These are phyloP conservation scores for Lactarius pseudohatsudake DNA, from an alignment of 768 basidiomycete genomes.

Conservation along the genomic window DNA sequence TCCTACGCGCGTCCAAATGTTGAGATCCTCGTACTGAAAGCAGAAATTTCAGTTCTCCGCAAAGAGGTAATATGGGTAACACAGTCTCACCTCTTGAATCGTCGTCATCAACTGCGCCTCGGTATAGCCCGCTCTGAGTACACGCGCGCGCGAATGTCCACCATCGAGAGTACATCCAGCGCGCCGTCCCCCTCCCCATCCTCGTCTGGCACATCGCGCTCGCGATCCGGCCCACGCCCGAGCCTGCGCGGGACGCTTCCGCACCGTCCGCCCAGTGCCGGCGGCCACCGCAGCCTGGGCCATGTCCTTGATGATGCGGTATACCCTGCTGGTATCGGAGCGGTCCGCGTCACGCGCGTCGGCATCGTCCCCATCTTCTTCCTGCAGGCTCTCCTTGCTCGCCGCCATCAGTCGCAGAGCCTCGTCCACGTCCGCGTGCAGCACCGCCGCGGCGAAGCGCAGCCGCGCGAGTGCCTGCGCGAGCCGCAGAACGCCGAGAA, in stretches of 20 bases:
- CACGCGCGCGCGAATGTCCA: conserved; percentile 87
- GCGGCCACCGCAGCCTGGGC: conserved; percentile 40
- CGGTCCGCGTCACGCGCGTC: conserved; percentile 62
- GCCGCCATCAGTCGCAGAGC: conserved; percentile 96
- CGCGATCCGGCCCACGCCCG: conserved; percentile 55
- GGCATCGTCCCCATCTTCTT: conserved; percentile 67
- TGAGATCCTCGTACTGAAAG: conserved; percentile 80
- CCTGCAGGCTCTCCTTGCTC: conserved; percentile 87
- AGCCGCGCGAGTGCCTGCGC: conserved; percentile 93
- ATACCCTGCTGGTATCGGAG: conserved; percentile 81
- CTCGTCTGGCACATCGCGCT: conserved; percentile 68
- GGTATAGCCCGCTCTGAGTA: conserved; percentile 85
- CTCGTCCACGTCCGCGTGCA: conserved; percentile 89
- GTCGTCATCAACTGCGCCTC: conserved; percentile 89
- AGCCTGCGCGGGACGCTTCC: conserved; percentile 57
- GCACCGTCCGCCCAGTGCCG: conserved; percentile 41
- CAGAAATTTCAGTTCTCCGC: neutral
- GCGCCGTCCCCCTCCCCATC: conserved; percentile 42
- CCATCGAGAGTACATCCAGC: conserved; percentile 68
- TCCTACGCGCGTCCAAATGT: conserved; percentile 79
- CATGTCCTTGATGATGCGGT: conserved; percentile 90
- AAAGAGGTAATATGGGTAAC: conserved; percentile 21
- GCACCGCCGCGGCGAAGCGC: conserved; percentile 78
- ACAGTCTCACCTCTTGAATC: conserved; percentile 63
- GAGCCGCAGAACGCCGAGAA: conserved; percentile 91